Evolutionary conservation across 495 filamentous ascomycete species (phyloP), one percentile per base, ranked within the genome.

Genomic region (Pseudevernia furfuracea): DNA sequence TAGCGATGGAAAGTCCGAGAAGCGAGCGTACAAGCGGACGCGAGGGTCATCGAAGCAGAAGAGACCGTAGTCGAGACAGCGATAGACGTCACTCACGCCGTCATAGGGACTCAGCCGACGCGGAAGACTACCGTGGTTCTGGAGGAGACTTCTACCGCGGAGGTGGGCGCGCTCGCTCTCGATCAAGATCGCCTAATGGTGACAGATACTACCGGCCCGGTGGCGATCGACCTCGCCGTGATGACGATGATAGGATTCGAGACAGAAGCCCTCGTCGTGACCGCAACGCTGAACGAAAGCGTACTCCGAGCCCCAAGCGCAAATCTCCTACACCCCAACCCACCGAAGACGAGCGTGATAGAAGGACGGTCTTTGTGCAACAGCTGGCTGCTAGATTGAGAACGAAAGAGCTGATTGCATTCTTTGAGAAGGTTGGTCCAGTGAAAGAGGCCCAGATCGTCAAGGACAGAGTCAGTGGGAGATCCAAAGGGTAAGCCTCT

Each of bases 381-480:
- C 95, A 99, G 74, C 85, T 99, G 67, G 92, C 94, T 60, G 90
- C 90, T 60, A 91, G 94, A 69, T 81, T 97, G 63, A 86, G 92
- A 66, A 94, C 91, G 61, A 92, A 90, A 71, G 92, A 99, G 73
- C 82, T 99, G 60, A 90, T 93, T 76, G 84, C 84, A 63, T 99
- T 99, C 74, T 99, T 99, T 73, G 91, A 96, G 76, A 92, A 93
- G 77, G 89, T 93, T 71, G 95, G 95, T 69, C 89, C 90, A 38
- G 94, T 99, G 34, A 95, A 92, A 71, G 95, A 97, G 76, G 95
- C 95, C 60, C 94, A 97, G 76, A 97, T 99, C 70, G 95, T 99
- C n/a, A 97, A 96, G 78, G 95, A 99, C 71, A 83, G 95, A 64
- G 91, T 97, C 62, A 96, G 91, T 77, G 91, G 91, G 67, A 89